These are phyloP conservation scores for Fusarium hainanense DNA, from an alignment of 2,329 filamentous ascomycete genomes.

Conservation along the genomic window DNA sequence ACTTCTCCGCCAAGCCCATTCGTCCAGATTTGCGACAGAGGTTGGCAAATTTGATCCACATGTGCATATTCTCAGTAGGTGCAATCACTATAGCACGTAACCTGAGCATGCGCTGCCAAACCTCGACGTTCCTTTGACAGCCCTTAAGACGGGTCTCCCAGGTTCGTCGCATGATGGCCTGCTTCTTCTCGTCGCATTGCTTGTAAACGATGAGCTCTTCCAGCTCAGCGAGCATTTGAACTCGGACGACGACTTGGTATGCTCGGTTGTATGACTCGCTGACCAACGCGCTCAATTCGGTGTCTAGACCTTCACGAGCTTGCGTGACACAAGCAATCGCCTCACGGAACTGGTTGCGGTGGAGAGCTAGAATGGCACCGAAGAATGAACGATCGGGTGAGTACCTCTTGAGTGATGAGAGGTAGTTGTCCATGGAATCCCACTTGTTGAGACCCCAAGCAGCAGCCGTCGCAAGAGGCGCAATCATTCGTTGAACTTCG, in stretches of 20 bases:
- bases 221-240: conserved; percentile 98
- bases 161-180: conserved; percentile 88
- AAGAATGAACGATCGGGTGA: conserved; percentile 98
- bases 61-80: conserved; percentile 93
- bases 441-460: conserved; percentile 97
- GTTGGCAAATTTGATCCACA: conserved; percentile 99
- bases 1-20: conserved; percentile 95
- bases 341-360: conserved; percentile 95
- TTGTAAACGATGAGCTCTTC: conserved; percentile 99
- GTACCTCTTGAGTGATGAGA: conserved; percentile 92
- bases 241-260: conserved; percentile 96
- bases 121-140: conserved; percentile 95
- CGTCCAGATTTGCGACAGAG: conserved; percentile 96
- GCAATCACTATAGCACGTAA: conserved; percentile 91
- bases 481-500: conserved; percentile 90
- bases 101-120: conserved; percentile 98
- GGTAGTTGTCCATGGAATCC: conserved; percentile 98
- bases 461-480: conserved; percentile 91
- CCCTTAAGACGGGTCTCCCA: conserved; percentile 97
- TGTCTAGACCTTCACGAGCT: conserved; percentile 92
- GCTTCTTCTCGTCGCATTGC: conserved; percentile 88
- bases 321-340: conserved; percentile 90
- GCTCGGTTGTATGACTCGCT: conserved; percentile 98
- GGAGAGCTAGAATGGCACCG: conserved; percentile 92
- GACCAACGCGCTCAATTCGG: conserved; percentile 94